Base-by-base conservation (phyloP, 2,329 filamentous ascomycete species). In the Lachnellula arida region DNA sequence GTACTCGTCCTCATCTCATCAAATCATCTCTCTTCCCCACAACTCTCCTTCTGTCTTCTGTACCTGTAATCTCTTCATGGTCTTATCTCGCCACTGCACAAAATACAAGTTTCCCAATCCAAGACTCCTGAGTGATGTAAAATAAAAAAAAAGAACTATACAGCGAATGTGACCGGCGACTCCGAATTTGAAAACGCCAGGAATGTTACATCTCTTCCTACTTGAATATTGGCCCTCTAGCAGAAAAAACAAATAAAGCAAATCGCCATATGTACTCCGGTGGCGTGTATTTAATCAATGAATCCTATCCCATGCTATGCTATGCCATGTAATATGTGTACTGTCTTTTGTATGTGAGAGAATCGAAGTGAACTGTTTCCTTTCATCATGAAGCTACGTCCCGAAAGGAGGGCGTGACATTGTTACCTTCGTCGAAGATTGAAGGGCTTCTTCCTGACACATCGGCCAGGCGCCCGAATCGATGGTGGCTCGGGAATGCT, bases 261-360 rank as follows among this genome's bases (percentile, higher is more conserved):
- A 47, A 32, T 47, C n/a, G 17, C n/a, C 22, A 9, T 50, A 50
- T 50, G 48, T 50, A 50, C 48, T 37, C 34, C 48, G 42, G 22
- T 19, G 28, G 28, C 7, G 28, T 50, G 25, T 32, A 5, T 44
- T 22, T 44, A 22, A 15, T 25, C 37, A 23, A 40, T 40, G 17
- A 22, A 19, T n/a, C 23, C 23, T 49, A 5, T 22, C 28, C 48
- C 8, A 28, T 28, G 28, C 28, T 28, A 28, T 28, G 28, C 28
- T 28, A 50, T 40, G 15, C 48, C 2, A 40, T 40, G 48, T 40
- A 37, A 37, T 39, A 23, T 50, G 12, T 40, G 46, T 49, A 34
- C 46, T 17, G 23, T 49, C 12, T 17, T 44, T 22, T 1, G 39
- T 50, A 40, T 40, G 34, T 15, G 48, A 50, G 48, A 22, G 48